phyloP scores from a whole-genome alignment of 176 grass and related monocot species.

The Zea mays region Zm-B73-REFERENCE-NAM-5.0 NC_050096.1:276439001-276439500 shows the following conservation, averaged over 20 bases:
- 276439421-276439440: neutral
- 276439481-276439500: constrained; percentile 70
- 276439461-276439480: constrained; percentile 78
- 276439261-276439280: neutral
- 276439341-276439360: neutral
- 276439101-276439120: neutral
- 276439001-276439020: neutral
- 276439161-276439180: neutral
- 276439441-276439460: constrained; percentile 29
- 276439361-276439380: neutral
- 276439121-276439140: neutral
- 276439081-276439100: neutral
- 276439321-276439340: neutral
- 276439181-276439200: neutral
- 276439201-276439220: neutral
- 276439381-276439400: neutral
- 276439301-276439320: neutral
- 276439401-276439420: neutral
- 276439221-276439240: neutral
- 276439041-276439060: neutral
- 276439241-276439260: neutral
- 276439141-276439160: neutral
- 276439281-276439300: neutral
- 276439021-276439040: neutral
- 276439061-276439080: neutral